Evolutionary conservation across 257 asterid species (phyloP), one percentile per base, ranked within the genome.

Genomic region (Agastache rugosa): DNA sequence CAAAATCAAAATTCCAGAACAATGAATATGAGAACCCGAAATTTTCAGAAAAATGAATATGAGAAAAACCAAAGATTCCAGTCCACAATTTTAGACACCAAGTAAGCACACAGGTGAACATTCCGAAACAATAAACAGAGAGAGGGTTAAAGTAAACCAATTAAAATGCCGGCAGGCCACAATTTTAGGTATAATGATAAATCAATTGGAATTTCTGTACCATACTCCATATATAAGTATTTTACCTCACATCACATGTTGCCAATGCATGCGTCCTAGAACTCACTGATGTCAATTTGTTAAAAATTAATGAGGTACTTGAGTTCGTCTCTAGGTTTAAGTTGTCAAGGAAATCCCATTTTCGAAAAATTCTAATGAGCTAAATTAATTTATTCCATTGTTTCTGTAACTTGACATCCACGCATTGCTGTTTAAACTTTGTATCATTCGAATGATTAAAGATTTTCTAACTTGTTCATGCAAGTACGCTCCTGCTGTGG

Each of bases 351-450:
- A 51, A 17, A 48, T 41, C 47, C 29, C 63, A 55, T 45, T 51
- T 17, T 63, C 2, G 54, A 23, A 31, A 50, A 45, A 23, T 79
- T 70, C 71, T 23, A 39, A 61, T 17, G 60, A 59, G 71, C 17
- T 11, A 53, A 6, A 16, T 8, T 17, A n/a, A 11, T 27, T 29
- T 63, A 19, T 47, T 29, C 29, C 7, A 1, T 19, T 0, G 17
- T 55, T 42, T 55, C 42, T 11, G 54, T 10, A 59, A 35, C 55
- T 16, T 20, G 51, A 42, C 50, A 20, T 72, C 75, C 15, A 51
- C 35, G 6, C n/a, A 12, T 10, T 42, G 55, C 45, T 25, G 59
- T 27, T 31, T 29, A 27, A 79, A 69, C 59, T 11, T 69, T 39
- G 23, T 6, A 31, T 6, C n/a, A 16, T 56, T 34, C 14, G 2